Evolutionary conservation across 768 basidiomycete species (phyloP), one percentile per base, ranked within the genome.

Genomic region (Suillus alpinus): DNA sequence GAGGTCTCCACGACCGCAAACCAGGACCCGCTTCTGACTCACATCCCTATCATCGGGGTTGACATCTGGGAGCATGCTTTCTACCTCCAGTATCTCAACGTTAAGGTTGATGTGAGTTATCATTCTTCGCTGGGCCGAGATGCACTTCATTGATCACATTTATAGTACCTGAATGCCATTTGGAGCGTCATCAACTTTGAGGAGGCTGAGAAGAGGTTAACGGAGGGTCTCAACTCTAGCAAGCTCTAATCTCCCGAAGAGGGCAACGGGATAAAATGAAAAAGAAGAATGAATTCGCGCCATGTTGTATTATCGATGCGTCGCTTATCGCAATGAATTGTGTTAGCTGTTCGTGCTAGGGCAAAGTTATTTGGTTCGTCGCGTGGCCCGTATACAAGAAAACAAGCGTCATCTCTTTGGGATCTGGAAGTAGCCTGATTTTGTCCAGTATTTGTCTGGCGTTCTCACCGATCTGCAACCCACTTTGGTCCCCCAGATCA

Each of bases 21-120:
- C 84, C 97, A 99, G 80, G 95, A 98, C 73, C 95, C 95, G 61
- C 83, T 95, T 55, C 76, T 93, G 65, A 73, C 77, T 50, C 88
- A 86, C 70, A 76, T 84, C 58, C 92, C 94, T 58, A 83, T 97
- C 78, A 91, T 95, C 67, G 94, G 94, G 47, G 88, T 97, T 67
- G 94, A 95, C 65, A 86, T 95, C 71, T 96, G 94, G 94, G 94
- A 96, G 77, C 94, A 95, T 71, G 92, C 94, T 57, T 94, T 94
- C 81, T 98, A 96, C 80, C 84, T 96, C 67, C 94, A 98, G 75
- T 98, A 98, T 79, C 85, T 90, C 76, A 97, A 96, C 77, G 93
- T 94, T 72, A 96, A 96, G 83, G 86, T 76, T 61, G 91, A 96
- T 67, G 94, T 95, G 70, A 73, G 94, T 83, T 8, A 43, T 31